These are phyloP conservation scores for Zymoseptoria pseudotritici DNA, from an alignment of 2,329 filamentous ascomycete genomes.

Conservation along the genomic window DNA sequence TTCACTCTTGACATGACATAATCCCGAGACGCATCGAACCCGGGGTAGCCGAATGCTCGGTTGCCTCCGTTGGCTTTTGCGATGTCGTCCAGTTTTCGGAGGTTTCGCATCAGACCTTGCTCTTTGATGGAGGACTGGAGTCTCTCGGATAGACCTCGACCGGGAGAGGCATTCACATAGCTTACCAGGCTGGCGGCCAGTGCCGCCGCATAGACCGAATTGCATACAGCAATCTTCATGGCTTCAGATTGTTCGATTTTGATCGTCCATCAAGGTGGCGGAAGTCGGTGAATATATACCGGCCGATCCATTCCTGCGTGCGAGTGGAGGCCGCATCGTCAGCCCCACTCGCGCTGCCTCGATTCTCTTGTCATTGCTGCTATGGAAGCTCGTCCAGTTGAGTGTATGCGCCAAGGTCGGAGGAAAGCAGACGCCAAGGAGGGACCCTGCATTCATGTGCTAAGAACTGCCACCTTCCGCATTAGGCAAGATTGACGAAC, in stretches of 20 bases:
- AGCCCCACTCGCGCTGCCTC: too few relatives aligned
- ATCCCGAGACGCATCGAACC: conserved; percentile 52
- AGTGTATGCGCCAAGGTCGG: background rate
- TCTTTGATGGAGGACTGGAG: conserved; percentile 9
- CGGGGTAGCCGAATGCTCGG: conserved; percentile 53
- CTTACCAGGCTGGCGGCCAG: background rate
- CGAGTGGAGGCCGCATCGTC: background rate
- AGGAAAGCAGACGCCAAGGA: background rate
- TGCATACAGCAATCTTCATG: background rate
- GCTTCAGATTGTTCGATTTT: background rate
- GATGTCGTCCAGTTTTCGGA: conserved; percentile 50
- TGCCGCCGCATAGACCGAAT: background rate
- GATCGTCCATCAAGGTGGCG: background rate
- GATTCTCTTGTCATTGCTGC: background rate
- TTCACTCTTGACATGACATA: conserved; percentile 47
- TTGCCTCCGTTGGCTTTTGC: conserved; percentile 51
- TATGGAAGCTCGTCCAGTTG: background rate
- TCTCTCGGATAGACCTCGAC: conserved; percentile 4
- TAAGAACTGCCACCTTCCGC: background rate
- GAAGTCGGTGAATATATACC: background rate
- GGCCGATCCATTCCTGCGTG: background rate
- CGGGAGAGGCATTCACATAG: background rate
- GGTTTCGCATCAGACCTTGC: conserved; percentile 45
- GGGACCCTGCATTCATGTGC: background rate
- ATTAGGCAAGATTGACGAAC: background rate